phyloP scores from a whole-genome alignment of 805 yeast genomes.

The Lipomyces japonicus region DNA sequence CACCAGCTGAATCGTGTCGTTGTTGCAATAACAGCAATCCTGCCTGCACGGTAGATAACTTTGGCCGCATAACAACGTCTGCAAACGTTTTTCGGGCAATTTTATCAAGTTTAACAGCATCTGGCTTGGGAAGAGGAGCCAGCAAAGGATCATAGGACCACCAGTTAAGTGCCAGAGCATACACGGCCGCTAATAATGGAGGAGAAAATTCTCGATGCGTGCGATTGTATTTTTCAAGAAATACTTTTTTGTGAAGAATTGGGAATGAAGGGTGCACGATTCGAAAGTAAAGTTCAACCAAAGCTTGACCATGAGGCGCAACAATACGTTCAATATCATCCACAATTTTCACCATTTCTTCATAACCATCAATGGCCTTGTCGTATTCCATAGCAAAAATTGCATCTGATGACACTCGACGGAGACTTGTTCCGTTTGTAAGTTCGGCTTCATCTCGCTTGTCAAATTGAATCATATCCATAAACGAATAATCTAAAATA shows the following conservation, averaged over 20 bases:
- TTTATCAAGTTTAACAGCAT: constrained; percentile 62
- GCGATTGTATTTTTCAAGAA: constrained; percentile 82
- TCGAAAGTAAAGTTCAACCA: constrained; percentile 68
- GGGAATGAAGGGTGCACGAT: constrained; percentile 91
- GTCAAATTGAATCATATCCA: constrained; percentile 60
- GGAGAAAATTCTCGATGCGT: constrained; percentile 91
- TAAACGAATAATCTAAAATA: constrained; percentile 65
- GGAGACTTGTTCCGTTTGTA: constrained; percentile 58
- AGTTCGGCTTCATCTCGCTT: constrained; percentile 79
- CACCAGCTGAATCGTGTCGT: constrained; percentile 20
- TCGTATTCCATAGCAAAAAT: constrained; percentile 76
- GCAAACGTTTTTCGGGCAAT: constrained; percentile 62
- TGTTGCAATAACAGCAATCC: constrained; percentile 72
- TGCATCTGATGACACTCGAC: constrained; percentile 73
- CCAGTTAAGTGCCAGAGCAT: constrained; percentile 85
- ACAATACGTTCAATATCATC: constrained; percentile 81
- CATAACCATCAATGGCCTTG: constrained; percentile 63
- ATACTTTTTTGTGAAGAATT: constrained; percentile 83
- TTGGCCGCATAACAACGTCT: constrained; percentile 79
- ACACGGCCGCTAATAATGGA: constrained; percentile 85
- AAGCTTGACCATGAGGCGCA: constrained; percentile 85
- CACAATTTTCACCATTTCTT: constrained; percentile 67
- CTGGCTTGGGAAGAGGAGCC: constrained; percentile 74
- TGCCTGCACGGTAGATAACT: constrained; percentile 86
- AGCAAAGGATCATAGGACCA: constrained; percentile 86